Conservation (phyloP, 768 basidiomycete genomes). For the Leccinum incarnatum region DNA sequence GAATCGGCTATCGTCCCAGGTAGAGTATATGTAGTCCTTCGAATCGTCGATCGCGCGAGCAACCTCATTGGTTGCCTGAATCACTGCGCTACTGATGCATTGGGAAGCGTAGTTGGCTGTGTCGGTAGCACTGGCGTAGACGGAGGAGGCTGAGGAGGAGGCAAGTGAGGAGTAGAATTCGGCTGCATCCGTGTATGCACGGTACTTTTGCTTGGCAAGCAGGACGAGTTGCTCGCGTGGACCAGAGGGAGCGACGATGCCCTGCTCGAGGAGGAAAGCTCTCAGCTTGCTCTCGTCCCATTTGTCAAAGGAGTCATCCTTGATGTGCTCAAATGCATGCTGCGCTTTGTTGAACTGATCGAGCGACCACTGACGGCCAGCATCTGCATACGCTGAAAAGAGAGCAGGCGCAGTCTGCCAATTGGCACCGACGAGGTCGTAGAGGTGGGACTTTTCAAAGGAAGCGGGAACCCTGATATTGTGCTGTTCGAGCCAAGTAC, state of each 20-base stretch:
- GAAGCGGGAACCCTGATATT: slow-evolving; percentile 53
- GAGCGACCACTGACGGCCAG: slow-evolving; percentile 47
- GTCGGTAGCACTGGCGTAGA: slow-evolving; percentile 44
- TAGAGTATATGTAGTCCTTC: slow-evolving; percentile 86
- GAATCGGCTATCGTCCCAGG: slow-evolving; percentile 82
- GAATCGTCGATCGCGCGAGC: slow-evolving; percentile 58
- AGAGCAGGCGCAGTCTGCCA: slow-evolving; percentile 40
- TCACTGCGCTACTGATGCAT: slow-evolving; percentile 40
- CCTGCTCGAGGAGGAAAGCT: slow-evolving; percentile 82
- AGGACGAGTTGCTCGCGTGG: slow-evolving; percentile 77
- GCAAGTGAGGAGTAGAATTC: slow-evolving; percentile 51
- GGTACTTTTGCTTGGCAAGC: slow-evolving; percentile 71
- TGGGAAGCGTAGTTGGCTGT: slow-evolving; percentile 38
- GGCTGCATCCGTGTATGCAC: slow-evolving; percentile 57
- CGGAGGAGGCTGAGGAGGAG: slow-evolving; percentile 46
- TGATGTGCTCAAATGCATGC: slow-evolving; percentile 55
- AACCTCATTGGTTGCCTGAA: slow-evolving; percentile 54
- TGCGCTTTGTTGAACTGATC: slow-evolving; percentile 67
- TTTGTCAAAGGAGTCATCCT: slow-evolving; percentile 62
- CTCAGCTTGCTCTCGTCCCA: slow-evolving; percentile 87
- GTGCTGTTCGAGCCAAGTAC: slow-evolving; percentile 68
- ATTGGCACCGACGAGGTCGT: slow-evolving; percentile 57
- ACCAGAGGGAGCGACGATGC: slow-evolving; percentile 78
- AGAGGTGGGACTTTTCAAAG: slow-evolving; percentile 37
- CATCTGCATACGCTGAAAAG: slow-evolving; percentile 35